Conservation (phyloP, 225 moss, liverwort and hornwort genomes). For the Bryum argenteum region DNA sequence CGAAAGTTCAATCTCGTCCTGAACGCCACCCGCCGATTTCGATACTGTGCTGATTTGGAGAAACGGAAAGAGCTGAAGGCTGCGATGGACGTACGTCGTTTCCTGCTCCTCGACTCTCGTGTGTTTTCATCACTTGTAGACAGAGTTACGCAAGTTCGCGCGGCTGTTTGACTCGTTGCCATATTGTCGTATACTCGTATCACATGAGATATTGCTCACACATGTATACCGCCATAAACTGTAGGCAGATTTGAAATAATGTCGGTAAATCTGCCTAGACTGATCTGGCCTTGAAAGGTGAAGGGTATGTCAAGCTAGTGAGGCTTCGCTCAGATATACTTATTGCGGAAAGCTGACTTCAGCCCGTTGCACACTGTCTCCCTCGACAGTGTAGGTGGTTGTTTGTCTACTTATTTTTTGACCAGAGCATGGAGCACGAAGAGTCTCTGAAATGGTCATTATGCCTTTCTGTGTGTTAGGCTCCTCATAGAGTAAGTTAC, state of each 20-base stretch:
- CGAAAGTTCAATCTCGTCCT: conserved; percentile 40
- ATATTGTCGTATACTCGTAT: background rate
- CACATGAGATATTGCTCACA: background rate
- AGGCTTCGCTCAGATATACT: background rate
- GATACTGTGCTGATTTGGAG: conserved; percentile 52
- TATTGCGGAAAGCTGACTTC: background rate
- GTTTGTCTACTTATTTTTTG: conserved; percentile 8
- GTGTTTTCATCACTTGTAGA: background rate
- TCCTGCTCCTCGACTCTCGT: background rate
- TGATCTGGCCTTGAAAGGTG: background rate
- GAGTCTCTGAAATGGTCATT: conserved; percentile 2
- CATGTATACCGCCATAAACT: background rate
- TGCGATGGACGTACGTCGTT: conserved; percentile 34
- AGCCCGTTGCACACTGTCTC: background rate
- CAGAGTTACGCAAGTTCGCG: background rate
- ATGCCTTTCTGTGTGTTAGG: conserved; percentile 17
- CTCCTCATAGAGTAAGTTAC: background rate
- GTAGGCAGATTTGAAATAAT: background rate
- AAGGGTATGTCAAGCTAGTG: conserved; percentile 10
- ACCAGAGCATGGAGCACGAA: background rate
- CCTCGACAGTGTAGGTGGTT: background rate
- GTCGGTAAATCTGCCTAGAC: background rate
- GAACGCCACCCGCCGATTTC: conserved; percentile 58
- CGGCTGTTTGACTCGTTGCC: background rate
- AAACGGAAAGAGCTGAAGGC: conserved; percentile 37